These are phyloP conservation scores for Vitis cinerea DNA, from an alignment of 164 flowering plant genomes.

Conservation along the genomic window DNA sequence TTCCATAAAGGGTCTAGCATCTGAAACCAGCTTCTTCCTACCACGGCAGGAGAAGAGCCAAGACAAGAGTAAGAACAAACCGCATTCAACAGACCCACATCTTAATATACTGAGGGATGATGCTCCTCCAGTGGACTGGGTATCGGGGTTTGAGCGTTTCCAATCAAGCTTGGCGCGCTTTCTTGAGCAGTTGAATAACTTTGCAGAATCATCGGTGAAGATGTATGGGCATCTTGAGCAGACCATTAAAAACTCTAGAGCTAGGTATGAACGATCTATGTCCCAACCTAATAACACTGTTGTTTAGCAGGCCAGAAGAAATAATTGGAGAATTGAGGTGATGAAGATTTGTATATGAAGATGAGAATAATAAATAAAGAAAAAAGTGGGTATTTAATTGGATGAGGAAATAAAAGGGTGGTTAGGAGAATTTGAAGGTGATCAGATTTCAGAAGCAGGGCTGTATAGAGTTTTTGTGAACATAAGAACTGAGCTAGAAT, in stretches of 20 bases:
- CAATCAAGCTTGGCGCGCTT: slow-evolving; percentile 52
- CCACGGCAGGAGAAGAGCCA: slow-evolving; percentile 73
- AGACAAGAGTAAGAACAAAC: slow-evolving; percentile 30
- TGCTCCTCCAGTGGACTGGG: slow-evolving; percentile 40
- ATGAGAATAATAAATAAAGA: too few species aligned
- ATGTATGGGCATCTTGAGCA: slow-evolving; percentile 54
- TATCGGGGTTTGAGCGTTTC: slow-evolving; percentile 53
- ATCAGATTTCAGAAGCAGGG: too few species aligned
- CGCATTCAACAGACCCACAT: slow-evolving; percentile 22
- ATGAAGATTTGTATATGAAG: too few species aligned
- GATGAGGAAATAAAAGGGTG: too few species aligned
- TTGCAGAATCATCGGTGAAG: slow-evolving; percentile 55
- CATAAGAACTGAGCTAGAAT: too few species aligned
- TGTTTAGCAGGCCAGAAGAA: too few species aligned
- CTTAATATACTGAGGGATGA: slow-evolving; percentile 31
- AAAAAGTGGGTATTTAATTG: too few species aligned
- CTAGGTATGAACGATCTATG: slow-evolving; percentile 18
- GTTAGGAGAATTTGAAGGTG: too few species aligned
- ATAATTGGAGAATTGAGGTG: too few species aligned
- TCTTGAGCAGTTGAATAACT: slow-evolving; percentile 48
- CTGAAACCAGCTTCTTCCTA: slow-evolving; percentile 48
- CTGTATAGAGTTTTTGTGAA: too few species aligned
- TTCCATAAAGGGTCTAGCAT: slow-evolving; percentile 53
- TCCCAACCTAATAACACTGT: slow-evolving; percentile 4
- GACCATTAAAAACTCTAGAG: slow-evolving; percentile 47